phyloP scores from a whole-genome alignment of 352 stramenopile species.

The Pythium aquatile region DNA sequence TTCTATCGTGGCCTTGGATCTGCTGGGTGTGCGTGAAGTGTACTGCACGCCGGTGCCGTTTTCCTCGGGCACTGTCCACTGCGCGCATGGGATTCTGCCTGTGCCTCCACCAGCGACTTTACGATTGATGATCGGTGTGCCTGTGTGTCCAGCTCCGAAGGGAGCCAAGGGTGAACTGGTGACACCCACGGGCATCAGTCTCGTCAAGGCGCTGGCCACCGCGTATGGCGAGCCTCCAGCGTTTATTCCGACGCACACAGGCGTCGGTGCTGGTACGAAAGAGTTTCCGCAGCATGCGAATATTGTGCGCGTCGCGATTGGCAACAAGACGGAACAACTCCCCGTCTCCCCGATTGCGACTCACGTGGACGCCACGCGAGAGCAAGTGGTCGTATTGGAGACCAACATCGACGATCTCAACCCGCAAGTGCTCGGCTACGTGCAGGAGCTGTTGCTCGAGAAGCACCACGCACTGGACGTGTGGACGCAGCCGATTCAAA shows the following conservation, averaged over 20 bases:
- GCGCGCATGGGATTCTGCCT: conserved; percentile 94
- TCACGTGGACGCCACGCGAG: neutral
- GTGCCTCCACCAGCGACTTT: conserved; percentile 95
- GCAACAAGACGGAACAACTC: conserved; percentile 30
- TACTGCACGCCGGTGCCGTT: conserved; percentile 83
- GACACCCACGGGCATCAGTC: conserved; percentile 94
- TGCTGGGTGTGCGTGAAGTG: conserved; percentile 89
- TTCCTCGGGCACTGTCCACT: conserved; percentile 93
- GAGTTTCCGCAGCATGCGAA: conserved; percentile 89
- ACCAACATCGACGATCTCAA: conserved; percentile 92
- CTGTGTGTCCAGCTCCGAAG: conserved; percentile 89
- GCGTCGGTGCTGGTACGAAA: conserved; percentile 85
- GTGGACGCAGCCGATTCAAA: conserved; percentile 87
- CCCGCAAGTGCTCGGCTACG: conserved; percentile 76
- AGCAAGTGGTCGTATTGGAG: conserved; percentile 80
- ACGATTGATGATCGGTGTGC: conserved; percentile 92
- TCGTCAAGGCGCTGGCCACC: conserved; percentile 88
- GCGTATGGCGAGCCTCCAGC: conserved; percentile 73
- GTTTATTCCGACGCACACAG: conserved; percentile 74
- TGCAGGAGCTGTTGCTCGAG: conserved; percentile 67
- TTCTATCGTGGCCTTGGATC: conserved; percentile 91
- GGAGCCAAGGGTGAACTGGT: conserved; percentile 91
- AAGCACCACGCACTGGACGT: conserved; percentile 75
- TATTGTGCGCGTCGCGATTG: conserved; percentile 88
- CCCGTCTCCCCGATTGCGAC: conserved; percentile 4